These are phyloP conservation scores for Plasmodiophora brassicae DNA, from an alignment of 208 protist species.

Conservation along the genomic window DNA sequence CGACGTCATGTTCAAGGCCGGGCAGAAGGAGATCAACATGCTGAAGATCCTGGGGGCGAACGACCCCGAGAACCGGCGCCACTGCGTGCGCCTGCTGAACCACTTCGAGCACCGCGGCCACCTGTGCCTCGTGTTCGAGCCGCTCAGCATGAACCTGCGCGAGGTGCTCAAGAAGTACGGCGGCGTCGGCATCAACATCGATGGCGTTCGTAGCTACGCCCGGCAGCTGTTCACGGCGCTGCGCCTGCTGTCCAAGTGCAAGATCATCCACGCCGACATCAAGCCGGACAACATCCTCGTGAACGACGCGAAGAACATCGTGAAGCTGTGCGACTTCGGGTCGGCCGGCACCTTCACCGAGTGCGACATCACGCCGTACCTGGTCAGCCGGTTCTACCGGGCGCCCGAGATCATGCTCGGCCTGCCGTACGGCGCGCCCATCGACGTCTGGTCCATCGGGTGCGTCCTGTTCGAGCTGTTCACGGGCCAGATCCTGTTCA, in stretches of 20 bases:
- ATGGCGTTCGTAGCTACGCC: constrained; percentile 59
- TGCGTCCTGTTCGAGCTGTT: constrained; percentile 69
- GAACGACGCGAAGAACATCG: constrained; percentile 57
- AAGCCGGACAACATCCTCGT: constrained; percentile 76
- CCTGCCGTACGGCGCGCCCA: constrained; percentile 55
- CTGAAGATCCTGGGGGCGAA: constrained; percentile 54
- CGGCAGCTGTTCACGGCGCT: constrained; percentile 65
- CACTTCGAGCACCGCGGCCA: constrained; percentile 66
- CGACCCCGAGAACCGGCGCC: constrained; percentile 57
- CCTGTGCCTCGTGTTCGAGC: constrained; percentile 74
- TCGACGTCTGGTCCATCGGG: constrained; percentile 70
- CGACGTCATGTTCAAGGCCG: constrained; percentile 65
- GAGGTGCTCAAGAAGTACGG: constrained; percentile 61
- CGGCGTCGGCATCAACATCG: constrained; percentile 35
- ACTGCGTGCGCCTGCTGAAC: constrained; percentile 64
- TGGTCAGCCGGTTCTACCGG: constrained; percentile 71
- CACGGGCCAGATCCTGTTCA: constrained; percentile 65
- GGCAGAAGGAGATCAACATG: constrained; percentile 64
- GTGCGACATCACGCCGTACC: constrained; percentile 65
- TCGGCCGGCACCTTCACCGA: constrained; percentile 57
- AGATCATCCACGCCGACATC: constrained; percentile 69
- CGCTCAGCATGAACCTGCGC: constrained; percentile 63
- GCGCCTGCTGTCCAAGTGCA: constrained; percentile 54
- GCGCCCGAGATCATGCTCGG: constrained; percentile 73
- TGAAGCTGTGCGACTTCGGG: constrained; percentile 74